Evolutionary conservation across 148 eudicot species (phyloP), one percentile per base, ranked within the genome.

Genomic region (Pouteria glomerata): DNA sequence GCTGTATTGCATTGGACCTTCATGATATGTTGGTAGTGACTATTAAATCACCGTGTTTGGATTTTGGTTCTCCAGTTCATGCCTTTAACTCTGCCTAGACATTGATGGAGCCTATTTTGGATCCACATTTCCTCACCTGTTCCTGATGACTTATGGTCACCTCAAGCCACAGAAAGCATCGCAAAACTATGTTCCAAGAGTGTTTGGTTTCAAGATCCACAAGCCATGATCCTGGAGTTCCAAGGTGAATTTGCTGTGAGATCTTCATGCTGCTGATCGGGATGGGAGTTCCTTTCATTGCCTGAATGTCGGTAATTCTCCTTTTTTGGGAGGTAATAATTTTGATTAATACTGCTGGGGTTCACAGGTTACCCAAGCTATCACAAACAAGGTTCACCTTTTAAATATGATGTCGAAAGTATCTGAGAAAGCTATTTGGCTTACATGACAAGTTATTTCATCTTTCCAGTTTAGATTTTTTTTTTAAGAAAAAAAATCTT

Each of bases 61-160:
- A 27, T 23, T 42, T 45, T 18, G 58, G 44, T 51, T 29, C 69
- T 42, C 59, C 50, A 21, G 41, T 26, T 31, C 52, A 51, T 79
- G 60, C 73, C 82, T 67, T 81, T 82, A 42, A 85, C 84, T 31
- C 8, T 37, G 30, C 63, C 30, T 61, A 86, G 93, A 86, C 70
- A 81, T 86, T 57, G 93, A 88, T 76, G 90, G 93, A 48, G 85
- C 93, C 27, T 88, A 88, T 79, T 86, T 88, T 48, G 90, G 90
- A 48, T 84, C 84, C 37, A 86, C 93, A 16, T 88, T 88, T 67
- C 85, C 93, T 52, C 88, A 84, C 68, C 85, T 88, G 62, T 88
- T 82, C 74, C 65, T 86, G 77, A 88, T 86, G 93, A 86, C 93
- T 57, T 88, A 86, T 68, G 87, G 85, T n/a, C 88, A 86, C 68